A percentile compares a stretch with the other conserved stretches of the same genome.
These are phyloP conservation scores for Scolecobasidium constrictum DNA, from an alignment of 2,329 filamentous ascomycete species.

Conservation along the genomic window DNA sequence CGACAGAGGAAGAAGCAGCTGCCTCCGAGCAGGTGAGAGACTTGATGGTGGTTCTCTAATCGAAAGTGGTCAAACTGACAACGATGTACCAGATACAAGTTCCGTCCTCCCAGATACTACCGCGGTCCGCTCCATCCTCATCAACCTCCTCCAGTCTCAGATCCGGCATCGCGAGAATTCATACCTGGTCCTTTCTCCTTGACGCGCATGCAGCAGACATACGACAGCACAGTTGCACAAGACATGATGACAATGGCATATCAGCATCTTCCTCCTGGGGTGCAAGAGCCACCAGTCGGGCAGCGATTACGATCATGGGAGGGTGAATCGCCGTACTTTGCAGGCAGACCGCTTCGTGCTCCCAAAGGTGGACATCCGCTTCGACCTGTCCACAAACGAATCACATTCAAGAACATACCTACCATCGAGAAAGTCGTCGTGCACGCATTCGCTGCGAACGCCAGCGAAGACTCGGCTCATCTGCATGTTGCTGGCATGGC, in stretches of 20 bases:
- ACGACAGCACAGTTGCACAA: slow-evolving; percentile 70
- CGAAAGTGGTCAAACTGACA: neutral
- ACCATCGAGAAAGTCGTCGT: slow-evolving; percentile 71
- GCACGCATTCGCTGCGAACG: slow-evolving; percentile 59
- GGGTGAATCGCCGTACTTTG: slow-evolving; percentile 85
- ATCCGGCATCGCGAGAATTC: slow-evolving; percentile 80
- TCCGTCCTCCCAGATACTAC: slow-evolving; percentile 87
- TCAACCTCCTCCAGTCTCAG: slow-evolving; percentile 75
- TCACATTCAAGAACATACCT: slow-evolving; percentile 76
- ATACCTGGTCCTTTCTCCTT: slow-evolving; percentile 83
- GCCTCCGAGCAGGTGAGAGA: slow-evolving; percentile 43
- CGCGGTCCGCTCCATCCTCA: slow-evolving; percentile 88
- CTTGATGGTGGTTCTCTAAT: neutral
- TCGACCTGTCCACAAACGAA: slow-evolving; percentile 54
- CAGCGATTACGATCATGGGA: slow-evolving; percentile 77
- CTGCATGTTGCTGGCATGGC: slow-evolving; percentile 77
- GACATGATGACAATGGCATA: slow-evolving; percentile 88
- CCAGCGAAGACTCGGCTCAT: slow-evolving; percentile 59
- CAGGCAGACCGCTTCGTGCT: slow-evolving; percentile 74
- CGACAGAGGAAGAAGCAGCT: slow-evolving; percentile 29
- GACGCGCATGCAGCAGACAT: slow-evolving; percentile 82
- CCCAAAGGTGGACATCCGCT: slow-evolving; percentile 70
- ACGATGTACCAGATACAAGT: slow-evolving; percentile 63
- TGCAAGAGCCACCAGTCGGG: slow-evolving; percentile 42
- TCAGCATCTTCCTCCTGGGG: slow-evolving; percentile 72